phyloP scores from a whole-genome alignment of 768 basidiomycete species.

The Amanita rubescens region DNA sequence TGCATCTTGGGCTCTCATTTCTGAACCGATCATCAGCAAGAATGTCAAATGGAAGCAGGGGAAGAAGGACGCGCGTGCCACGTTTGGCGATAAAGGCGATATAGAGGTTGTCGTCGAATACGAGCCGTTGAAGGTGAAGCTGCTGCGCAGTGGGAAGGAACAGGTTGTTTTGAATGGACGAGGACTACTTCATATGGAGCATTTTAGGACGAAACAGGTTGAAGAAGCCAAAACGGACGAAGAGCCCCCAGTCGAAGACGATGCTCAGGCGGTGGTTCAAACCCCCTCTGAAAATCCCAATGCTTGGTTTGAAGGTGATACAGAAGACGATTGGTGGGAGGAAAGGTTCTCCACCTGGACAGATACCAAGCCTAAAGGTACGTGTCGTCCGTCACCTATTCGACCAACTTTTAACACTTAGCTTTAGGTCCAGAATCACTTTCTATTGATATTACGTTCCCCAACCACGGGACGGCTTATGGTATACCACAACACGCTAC shows the following conservation, averaged over 20 bases:
- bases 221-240: conserved; percentile 33
- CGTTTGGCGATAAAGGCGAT: conserved; percentile 57
- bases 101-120: conserved; percentile 65
- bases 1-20: conserved; percentile 78
- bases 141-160: conserved; percentile 67
- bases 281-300: background rate
- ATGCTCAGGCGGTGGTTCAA: background rate
- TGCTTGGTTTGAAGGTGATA: conserved; percentile 60
- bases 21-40: conserved; percentile 59
- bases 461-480: conserved; percentile 84
- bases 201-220: conserved; percentile 68
- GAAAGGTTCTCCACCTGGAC: conserved; percentile 84
- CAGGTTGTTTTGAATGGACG: conserved; percentile 87
- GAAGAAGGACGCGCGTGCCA: conserved; percentile 54
- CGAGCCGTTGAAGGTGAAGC: conserved; percentile 66
- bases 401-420: background rate
- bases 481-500: conserved; percentile 98
- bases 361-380: conserved; percentile 94
- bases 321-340: conserved; percentile 83
- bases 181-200: conserved; percentile 95
- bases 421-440: conserved; percentile 87
- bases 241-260: conserved; percentile 11
- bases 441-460: conserved; percentile 89
- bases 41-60: conserved; percentile 58
- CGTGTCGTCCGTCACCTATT: conserved; percentile 3